These are phyloP conservation scores for Ascochyta lentis DNA, from an alignment of 2,329 filamentous ascomycete genomes.

Conservation along the genomic window DNA sequence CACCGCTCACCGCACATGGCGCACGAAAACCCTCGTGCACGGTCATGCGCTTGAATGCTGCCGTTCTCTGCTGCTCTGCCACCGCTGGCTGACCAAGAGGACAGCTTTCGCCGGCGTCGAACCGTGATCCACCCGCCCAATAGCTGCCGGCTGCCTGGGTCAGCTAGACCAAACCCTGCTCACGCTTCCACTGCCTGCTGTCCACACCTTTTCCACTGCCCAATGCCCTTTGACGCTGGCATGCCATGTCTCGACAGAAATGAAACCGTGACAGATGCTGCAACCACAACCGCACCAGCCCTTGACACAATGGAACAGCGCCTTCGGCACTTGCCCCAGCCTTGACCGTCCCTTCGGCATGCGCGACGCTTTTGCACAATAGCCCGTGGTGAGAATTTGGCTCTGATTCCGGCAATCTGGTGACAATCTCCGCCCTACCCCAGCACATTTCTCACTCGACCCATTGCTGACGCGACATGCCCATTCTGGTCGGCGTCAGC, in stretches of 20 bases:
- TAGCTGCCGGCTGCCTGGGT: slow-evolving; percentile 14
- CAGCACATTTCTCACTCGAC: slow-evolving; percentile 17
- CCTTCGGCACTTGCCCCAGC: slow-evolving; percentile 11
- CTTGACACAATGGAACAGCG: slow-evolving; percentile 1
- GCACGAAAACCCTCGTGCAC: slow-evolving; percentile 11
- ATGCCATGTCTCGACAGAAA: slow-evolving; percentile 7
- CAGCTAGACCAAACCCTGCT: slow-evolving; percentile 17
- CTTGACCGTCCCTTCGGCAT: slow-evolving; percentile 17
- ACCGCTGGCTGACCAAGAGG: slow-evolving; percentile 11
- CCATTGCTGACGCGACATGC: slow-evolving; percentile 32
- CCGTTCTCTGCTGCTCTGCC: neutral
- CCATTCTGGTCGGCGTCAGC: slow-evolving; percentile 17
- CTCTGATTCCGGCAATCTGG: slow-evolving; percentile 12
- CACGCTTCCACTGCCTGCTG: slow-evolving; percentile 8
- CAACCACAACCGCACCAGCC: slow-evolving; percentile 8
- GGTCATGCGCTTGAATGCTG: slow-evolving; percentile 11
- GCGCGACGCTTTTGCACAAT: slow-evolving; percentile 22
- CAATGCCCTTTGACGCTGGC: slow-evolving; percentile 14
- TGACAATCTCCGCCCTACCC: slow-evolving; percentile 27
- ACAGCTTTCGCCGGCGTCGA: slow-evolving; percentile 12
- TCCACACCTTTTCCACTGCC: slow-evolving; percentile 7
- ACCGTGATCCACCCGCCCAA: slow-evolving; percentile 12
- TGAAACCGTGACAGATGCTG: slow-evolving; percentile 19
- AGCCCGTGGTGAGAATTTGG: slow-evolving; percentile 20
- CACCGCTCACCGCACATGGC: slow-evolving; percentile 11